Conservation (phyloP, 441 rosid genomes). For the Populus tomentosa region DNA sequence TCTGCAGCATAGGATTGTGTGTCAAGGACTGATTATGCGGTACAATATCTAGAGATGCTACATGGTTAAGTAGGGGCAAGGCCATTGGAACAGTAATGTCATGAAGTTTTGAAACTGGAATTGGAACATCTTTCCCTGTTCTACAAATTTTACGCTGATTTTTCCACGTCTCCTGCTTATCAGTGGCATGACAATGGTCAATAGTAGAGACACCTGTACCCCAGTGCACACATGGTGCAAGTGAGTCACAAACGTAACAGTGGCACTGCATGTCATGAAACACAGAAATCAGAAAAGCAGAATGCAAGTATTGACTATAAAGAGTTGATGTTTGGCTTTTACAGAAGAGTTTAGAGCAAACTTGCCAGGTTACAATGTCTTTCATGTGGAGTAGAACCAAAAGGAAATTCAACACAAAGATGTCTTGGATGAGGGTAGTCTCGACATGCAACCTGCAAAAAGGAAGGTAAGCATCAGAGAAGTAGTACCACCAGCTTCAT, state of each 20-base stretch:
- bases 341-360: background rate
- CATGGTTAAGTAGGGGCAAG: slow-evolving; percentile 26
- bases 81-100: slow-evolving; percentile 12
- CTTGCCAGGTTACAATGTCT: slow-evolving; percentile 65
- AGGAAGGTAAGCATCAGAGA: slow-evolving; percentile 9
- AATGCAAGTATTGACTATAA: background rate
- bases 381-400: slow-evolving; percentile 57
- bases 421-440: slow-evolving; percentile 91
- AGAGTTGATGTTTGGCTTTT: background rate
- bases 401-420: slow-evolving; percentile 61
- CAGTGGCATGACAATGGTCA: slow-evolving; percentile 88
- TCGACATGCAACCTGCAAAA: slow-evolving; percentile 82
- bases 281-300: slow-evolving; percentile 1
- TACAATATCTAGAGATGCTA: slow-evolving; percentile 13
- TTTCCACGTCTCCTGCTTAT: slow-evolving; percentile 65
- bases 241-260: slow-evolving; percentile 81
- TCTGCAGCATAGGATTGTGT: slow-evolving; percentile 18
- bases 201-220: slow-evolving; percentile 30
- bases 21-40: background rate
- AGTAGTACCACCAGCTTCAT: background rate
- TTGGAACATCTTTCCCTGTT: slow-evolving; percentile 24
- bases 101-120: slow-evolving; percentile 10
- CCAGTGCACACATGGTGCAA: slow-evolving; percentile 77
- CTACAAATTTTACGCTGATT: slow-evolving; percentile 43
- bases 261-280: slow-evolving; percentile 59